A percentile compares a stretch with the other conserved stretches of the same genome.
These are phyloP conservation scores for Sphaerulina vaccinii DNA, from an alignment of 2,329 filamentous ascomycete genomes.

Conservation along the genomic window DNA sequence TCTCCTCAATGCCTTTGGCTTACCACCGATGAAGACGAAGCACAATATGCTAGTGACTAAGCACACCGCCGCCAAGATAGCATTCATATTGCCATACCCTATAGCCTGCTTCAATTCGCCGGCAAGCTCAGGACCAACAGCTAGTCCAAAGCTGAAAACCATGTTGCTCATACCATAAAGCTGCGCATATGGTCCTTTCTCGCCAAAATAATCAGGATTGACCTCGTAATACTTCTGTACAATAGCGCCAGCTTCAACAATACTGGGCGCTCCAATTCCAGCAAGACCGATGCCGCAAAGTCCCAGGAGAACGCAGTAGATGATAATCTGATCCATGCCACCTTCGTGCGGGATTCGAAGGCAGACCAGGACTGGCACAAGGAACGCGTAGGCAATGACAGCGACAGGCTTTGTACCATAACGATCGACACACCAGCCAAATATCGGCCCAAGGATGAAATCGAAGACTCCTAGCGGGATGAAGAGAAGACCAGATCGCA, in stretches of 20 bases:
- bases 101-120: constrained; percentile 53
- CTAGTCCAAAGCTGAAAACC: constrained; percentile 60
- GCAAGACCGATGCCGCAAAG: constrained; percentile 55
- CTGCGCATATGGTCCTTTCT: constrained; percentile 61
- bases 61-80: constrained; percentile 50
- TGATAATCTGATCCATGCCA: constrained; percentile 43
- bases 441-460: constrained; percentile 47
- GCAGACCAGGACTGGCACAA: constrained; percentile 45
- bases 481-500: constrained; percentile 48
- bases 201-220: constrained; percentile 57
- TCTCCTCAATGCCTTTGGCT: constrained; percentile 35
- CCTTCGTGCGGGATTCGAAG: constrained; percentile 46
- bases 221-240: constrained; percentile 56
- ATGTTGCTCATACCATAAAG: constrained; percentile 65
- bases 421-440: constrained; percentile 49
- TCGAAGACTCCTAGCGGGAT: constrained; percentile 47
- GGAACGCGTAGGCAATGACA: constrained; percentile 44
- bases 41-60: constrained; percentile 45
- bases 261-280: constrained; percentile 53
- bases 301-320: constrained; percentile 49
- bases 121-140: constrained; percentile 58
- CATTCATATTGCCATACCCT: constrained; percentile 60
- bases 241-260: constrained; percentile 58
- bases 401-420: constrained; percentile 47
- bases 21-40: constrained; percentile 48